Evolutionary conservation across 768 basidiomycete genomes (phyloP).

Genomic region (Asterophora lycoperdoides): DNA sequence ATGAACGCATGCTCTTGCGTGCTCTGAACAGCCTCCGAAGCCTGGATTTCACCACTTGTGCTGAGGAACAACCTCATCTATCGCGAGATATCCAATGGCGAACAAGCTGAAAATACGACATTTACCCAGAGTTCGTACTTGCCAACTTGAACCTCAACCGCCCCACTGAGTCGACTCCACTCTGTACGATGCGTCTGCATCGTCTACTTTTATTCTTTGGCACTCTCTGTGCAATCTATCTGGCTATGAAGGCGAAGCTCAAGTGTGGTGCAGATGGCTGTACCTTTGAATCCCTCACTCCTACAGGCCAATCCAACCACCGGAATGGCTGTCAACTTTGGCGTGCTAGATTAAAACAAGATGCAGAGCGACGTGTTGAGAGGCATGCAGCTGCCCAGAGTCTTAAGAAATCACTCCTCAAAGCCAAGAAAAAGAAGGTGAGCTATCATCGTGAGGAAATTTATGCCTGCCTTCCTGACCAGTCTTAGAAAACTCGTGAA

Average conservation of each 20-base stretch:
- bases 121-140: no score
- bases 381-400: background rate
- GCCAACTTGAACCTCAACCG: no score
- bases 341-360: background rate
- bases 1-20: no score
- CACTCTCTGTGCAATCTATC: background rate
- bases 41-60: no score
- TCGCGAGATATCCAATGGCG: no score
- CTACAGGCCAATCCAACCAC: background rate
- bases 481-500: no score
- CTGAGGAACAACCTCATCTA: no score
- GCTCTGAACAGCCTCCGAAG: no score
- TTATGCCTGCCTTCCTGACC: no score
- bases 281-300: background rate
- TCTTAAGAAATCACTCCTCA: background rate
- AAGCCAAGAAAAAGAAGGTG: background rate
- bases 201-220: background rate
- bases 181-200: background rate
- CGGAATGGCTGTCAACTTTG: background rate
- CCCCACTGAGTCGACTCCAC: no score
- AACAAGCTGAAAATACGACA: no score
- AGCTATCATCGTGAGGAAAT: no score
- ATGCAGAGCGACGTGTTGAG: background rate
- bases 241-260: background rate
- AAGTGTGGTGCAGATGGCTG: background rate